phyloP scores from a whole-genome alignment of 192 early-diverging fungal genomes.

The Gryganskiella cystojenkinii region DNA sequence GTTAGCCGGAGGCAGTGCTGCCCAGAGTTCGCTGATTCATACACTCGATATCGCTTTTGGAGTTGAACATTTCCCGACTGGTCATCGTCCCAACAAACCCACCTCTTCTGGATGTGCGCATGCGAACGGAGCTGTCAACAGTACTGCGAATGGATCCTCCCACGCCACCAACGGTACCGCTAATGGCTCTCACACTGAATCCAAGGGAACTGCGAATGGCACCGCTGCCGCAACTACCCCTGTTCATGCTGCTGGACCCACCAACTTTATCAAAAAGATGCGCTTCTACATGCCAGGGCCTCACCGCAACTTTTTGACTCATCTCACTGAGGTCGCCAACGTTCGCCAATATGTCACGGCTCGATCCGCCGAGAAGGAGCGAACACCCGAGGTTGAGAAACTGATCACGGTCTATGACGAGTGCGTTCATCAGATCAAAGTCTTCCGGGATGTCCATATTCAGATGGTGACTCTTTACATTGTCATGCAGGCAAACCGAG shows the following conservation, averaged over 20 bases:
- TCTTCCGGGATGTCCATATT: constrained; percentile 92
- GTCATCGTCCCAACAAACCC: constrained; percentile 47
- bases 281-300: constrained; percentile 91
- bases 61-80: constrained; percentile 87
- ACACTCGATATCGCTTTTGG: constrained; percentile 89
- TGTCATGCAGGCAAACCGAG: constrained; percentile 81
- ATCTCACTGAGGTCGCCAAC: constrained; percentile 71
- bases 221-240: too few species aligned
- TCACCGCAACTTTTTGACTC: constrained; percentile 88
- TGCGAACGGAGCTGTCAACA: too few species aligned
- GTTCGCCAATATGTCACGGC: constrained; percentile 72
- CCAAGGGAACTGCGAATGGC: background rate
- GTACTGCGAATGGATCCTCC: background rate
- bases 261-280: constrained; percentile 89
- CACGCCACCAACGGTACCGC: background rate
- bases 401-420: constrained; percentile 82
- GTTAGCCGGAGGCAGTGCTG: constrained; percentile 93
- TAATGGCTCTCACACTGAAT: constrained; percentile 25
- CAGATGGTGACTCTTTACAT: constrained; percentile 94
- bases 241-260: constrained; percentile 56
- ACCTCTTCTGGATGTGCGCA: too few species aligned
- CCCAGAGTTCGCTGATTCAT: constrained; percentile 94
- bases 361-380: constrained; percentile 24
- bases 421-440: constrained; percentile 83
- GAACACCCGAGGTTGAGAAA: constrained; percentile 23